Evolutionary conservation across 2,329 filamentous ascomycete species (phyloP).

Genomic region (Phaeomoniella chlamydospora): DNA sequence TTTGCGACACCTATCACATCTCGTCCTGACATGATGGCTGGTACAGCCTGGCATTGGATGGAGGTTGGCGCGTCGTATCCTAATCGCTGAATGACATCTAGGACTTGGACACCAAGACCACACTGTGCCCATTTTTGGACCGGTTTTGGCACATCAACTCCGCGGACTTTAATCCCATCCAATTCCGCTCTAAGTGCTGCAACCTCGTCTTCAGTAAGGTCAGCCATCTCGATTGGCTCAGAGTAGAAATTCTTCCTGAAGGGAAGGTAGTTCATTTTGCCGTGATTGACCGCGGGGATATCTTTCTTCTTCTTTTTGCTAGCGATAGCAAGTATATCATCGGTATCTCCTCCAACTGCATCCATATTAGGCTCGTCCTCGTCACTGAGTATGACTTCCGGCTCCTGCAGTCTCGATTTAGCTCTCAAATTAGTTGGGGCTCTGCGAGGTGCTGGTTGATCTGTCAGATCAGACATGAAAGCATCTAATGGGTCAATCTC

Average conservation of each 20-base stretch:
- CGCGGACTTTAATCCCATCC: constrained; percentile 88
- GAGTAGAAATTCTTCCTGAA: constrained; percentile 94
- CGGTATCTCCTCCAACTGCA: constrained; percentile 45
- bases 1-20: constrained; percentile 96
- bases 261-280: constrained; percentile 68
- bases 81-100: constrained; percentile 70
- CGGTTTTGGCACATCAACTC: constrained; percentile 78
- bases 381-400: constrained; percentile 78
- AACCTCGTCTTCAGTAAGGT: constrained; percentile 74
- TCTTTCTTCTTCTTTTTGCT: constrained; percentile 81
- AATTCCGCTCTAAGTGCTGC: constrained; percentile 70
- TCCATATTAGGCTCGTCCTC: constrained; percentile 56
- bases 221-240: constrained; percentile 68
- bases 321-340: constrained; percentile 47
- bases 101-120: constrained; percentile 70
- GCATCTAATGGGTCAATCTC: constrained; percentile 82
- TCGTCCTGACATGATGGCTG: constrained; percentile 86
- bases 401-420: constrained; percentile 46
- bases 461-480: constrained; percentile 70
- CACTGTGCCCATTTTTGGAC: constrained; percentile 96
- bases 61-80: constrained; percentile 82
- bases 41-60: constrained; percentile 90
- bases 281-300: constrained; percentile 74
- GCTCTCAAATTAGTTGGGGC: constrained; percentile 14
- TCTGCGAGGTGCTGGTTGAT: constrained; percentile 20